Percentiles rank a stretch among this genome's conserved stretches.
These are phyloP conservation scores for Polytolypa hystricis DNA, from an alignment of 2,329 filamentous ascomycete species.

Conservation along the genomic window DNA sequence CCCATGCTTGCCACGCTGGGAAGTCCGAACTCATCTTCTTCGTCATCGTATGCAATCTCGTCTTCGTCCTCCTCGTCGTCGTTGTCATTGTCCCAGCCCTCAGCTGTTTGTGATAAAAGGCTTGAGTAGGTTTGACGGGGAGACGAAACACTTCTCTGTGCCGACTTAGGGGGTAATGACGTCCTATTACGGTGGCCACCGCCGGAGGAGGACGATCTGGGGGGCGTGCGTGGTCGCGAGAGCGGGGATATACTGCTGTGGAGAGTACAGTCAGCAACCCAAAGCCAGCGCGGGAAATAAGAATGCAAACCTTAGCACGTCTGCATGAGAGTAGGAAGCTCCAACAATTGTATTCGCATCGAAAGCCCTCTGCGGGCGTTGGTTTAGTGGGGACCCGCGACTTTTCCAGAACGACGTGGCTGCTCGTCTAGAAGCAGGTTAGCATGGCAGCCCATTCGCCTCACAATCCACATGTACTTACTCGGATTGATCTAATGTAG, in stretches of 20 bases:
- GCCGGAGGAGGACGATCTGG: conserved; percentile 45
- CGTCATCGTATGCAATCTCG: conserved; percentile 69
- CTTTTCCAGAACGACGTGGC: conserved; percentile 80
- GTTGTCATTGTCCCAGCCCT: conserved; percentile 69
- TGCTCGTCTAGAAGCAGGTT: conserved; percentile 46
- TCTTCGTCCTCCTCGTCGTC: conserved; percentile 55
- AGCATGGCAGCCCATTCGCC: conserved; percentile 5
- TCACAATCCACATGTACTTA: no score
- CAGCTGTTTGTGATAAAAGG: conserved; percentile 69
- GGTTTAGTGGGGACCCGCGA: conserved; percentile 39
- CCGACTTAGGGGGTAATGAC: conserved; percentile 35
- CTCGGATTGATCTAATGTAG: conserved; percentile 32
- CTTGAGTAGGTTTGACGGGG: conserved; percentile 66
- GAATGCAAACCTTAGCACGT: conserved; percentile 86
- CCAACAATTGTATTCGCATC: conserved; percentile 71
- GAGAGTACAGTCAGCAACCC: no score
- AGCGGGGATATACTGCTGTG: conserved; percentile 28
- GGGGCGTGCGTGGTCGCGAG: conserved; percentile 65
- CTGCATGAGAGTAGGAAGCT: conserved; percentile 90
- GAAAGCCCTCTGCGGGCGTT: conserved; percentile 45
- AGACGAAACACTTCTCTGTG: conserved; percentile 31
- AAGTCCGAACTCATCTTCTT: conserved; percentile 89
- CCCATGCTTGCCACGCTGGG: conserved; percentile 89
- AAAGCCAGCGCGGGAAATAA: conserved; percentile 27
- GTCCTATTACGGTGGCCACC: conserved; percentile 28